phyloP scores from a whole-genome alignment of 257 asterid species.

The Prunella vulgaris region DNA sequence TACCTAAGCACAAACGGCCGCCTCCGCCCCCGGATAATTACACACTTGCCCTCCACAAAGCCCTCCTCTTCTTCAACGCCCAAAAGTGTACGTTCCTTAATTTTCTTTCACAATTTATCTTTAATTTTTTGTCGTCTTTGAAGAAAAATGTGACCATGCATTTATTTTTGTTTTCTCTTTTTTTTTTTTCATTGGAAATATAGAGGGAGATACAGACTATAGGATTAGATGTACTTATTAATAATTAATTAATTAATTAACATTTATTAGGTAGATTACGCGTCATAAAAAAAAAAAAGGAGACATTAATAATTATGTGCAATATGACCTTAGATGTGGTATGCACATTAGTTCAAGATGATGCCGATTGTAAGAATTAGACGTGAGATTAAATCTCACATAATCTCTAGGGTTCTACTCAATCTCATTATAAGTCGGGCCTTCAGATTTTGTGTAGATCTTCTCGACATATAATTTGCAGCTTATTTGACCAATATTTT shows the following conservation, averaged over 20 bases:
- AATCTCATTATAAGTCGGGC: too few species aligned
- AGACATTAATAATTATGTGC: not conserved
- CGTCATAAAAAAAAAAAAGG: not conserved
- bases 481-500: not conserved
- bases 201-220: not conserved
- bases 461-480: too few species aligned
- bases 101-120: not conserved
- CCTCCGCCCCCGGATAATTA: conserved; percentile 70
- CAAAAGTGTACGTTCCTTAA: conserved; percentile 68
- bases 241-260: not conserved
- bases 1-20: conserved; percentile 40
- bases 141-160: not conserved
- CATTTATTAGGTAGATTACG: not conserved
- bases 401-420: not conserved
- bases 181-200: not conserved
- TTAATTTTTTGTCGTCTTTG: not conserved
- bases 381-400: not conserved
- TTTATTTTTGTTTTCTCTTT: not conserved
- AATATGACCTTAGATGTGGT: too few species aligned
- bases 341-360: too few species aligned
- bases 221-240: not conserved
- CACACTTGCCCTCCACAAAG: conserved; percentile 58
- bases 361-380: not conserved
- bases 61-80: conserved; percentile 88
- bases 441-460: not conserved